Percentiles rank a stretch among this genome's conserved stretches.
These are phyloP conservation scores for Emmonsiellopsis sp. DNA, from an alignment of 2,329 filamentous ascomycete genomes.

Conservation along the genomic window DNA sequence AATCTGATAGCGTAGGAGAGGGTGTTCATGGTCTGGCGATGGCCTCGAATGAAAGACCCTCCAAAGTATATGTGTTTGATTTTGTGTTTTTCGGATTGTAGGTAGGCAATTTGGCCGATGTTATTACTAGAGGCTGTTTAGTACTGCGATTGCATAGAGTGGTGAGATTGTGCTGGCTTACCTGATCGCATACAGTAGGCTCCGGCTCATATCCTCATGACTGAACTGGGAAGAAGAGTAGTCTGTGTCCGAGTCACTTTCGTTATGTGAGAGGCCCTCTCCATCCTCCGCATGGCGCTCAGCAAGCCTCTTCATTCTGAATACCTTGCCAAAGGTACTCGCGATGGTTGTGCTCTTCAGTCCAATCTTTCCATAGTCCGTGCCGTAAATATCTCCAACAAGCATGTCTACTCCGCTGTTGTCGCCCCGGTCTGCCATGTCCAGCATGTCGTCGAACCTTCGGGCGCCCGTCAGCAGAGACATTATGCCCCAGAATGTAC, in stretches of 20 bases:
- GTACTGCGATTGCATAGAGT: background rate
- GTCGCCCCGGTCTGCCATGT: conserved; percentile 81
- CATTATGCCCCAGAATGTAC: conserved; percentile 93
- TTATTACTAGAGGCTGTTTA: conserved; percentile 59
- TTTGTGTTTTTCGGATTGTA: conserved; percentile 92
- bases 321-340: conserved; percentile 93
- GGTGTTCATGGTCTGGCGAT: conserved; percentile 96
- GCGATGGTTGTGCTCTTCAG: conserved; percentile 93
- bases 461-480: conserved; percentile 85
- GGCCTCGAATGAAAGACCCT: conserved; percentile 90
- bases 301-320: conserved; percentile 79
- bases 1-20: conserved; percentile 95
- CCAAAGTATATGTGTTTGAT: conserved; percentile 95
- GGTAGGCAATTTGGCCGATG: conserved; percentile 92
- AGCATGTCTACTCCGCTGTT: conserved; percentile 92
- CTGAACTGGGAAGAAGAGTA: conserved; percentile 48
- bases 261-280: conserved; percentile 47
- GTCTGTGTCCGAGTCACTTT: conserved; percentile 29
- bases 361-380: conserved; percentile 91
- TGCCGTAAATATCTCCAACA: conserved; percentile 95
- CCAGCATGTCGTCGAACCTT: conserved; percentile 96
- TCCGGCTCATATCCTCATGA: conserved; percentile 77
- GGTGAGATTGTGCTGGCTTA: conserved; percentile 17
- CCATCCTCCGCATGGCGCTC: conserved; percentile 70
- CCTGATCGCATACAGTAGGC: conserved; percentile 82